Evolutionary conservation across 768 basidiomycete species (phyloP).

Genomic region (Naematelia encephala): DNA sequence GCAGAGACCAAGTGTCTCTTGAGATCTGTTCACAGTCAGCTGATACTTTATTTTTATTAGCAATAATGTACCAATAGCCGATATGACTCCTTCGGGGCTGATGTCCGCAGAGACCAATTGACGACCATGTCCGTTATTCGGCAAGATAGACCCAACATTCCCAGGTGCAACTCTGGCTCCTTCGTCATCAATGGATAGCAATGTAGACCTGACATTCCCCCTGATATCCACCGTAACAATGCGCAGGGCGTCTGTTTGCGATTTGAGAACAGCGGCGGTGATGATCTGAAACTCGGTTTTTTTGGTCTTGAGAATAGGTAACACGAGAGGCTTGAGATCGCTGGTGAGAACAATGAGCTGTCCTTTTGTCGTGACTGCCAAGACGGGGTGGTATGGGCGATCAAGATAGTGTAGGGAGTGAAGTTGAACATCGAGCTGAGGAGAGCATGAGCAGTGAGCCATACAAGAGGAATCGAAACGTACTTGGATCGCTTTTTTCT

Average conservation of each 20-base stretch:
- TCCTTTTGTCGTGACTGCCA: slow-evolving; percentile 9
- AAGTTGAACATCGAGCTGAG: slow-evolving; percentile 10
- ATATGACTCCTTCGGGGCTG: slow-evolving; percentile 20
- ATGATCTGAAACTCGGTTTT: background rate
- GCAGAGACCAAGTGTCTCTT: slow-evolving; percentile 7
- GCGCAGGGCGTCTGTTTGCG: background rate
- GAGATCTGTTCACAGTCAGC: no score
- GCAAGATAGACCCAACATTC: background rate
- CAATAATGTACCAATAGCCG: slow-evolving; percentile 27
- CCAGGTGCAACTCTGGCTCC: background rate
- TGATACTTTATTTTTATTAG: no score
- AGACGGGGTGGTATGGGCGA: slow-evolving; percentile 11
- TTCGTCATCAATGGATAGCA: background rate
- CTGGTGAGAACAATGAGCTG: background rate
- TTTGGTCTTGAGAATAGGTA: background rate
- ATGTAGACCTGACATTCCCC: background rate
- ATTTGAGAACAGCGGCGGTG: background rate
- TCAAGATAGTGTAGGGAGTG: slow-evolving; percentile 21
- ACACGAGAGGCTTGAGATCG: background rate
- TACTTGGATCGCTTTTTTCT: slow-evolving; percentile 29
- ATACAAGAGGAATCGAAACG: slow-evolving; percentile 4
- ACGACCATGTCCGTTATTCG: background rate
- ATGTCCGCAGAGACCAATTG: background rate
- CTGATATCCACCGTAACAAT: background rate
- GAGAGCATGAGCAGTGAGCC: background rate